phyloP scores from a whole-genome alignment of 306 rosid genomes.

The Fragaria iinumae region DNA sequence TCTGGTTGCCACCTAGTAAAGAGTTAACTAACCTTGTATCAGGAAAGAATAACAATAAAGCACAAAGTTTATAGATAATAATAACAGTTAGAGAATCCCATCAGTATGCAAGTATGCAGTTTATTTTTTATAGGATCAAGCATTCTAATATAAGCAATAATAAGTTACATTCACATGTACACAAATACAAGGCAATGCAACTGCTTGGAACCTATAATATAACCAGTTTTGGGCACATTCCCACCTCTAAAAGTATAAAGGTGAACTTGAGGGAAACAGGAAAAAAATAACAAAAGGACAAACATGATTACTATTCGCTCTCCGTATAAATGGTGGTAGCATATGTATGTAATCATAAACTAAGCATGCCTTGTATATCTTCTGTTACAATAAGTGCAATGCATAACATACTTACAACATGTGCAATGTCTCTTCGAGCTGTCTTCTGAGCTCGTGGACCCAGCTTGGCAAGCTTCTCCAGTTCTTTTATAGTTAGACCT shows the following conservation, averaged over 20 bases:
- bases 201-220: background rate
- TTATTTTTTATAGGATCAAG: background rate
- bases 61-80: background rate
- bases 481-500: conserved; percentile 77
- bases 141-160: background rate
- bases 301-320: background rate
- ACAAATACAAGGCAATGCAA: background rate
- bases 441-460: conserved; percentile 81
- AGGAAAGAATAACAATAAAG: background rate
- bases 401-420: conserved; percentile 64
- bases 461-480: conserved; percentile 68
- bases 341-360: background rate
- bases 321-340: background rate
- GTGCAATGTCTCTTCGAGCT: conserved; percentile 88
- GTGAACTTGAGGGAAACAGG: background rate
- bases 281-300: background rate
- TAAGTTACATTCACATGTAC: background rate
- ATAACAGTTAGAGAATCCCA: background rate
- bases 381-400: background rate
- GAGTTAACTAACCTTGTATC: conserved; percentile 18
- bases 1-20: conserved; percentile 63
- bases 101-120: background rate
- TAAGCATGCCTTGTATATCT: background rate
- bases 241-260: background rate
- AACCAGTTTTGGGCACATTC: background rate